A percentile compares a stretch with the other conserved stretches of the same genome.
phyloP scores from a whole-genome alignment of 352 stramenopile genomes.

The Pythium monospermum region DNA sequence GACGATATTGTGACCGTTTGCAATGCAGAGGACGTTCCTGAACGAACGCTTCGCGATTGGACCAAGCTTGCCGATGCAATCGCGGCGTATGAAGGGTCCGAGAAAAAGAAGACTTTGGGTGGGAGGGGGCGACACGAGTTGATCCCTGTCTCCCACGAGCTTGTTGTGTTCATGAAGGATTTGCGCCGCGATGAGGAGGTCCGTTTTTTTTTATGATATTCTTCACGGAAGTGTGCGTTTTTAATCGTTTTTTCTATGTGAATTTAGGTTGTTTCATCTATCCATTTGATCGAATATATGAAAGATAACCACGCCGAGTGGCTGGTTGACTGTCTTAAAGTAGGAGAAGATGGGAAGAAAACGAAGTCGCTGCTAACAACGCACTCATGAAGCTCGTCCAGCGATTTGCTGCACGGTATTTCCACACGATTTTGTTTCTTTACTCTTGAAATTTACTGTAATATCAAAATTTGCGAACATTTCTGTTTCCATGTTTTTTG shows the following conservation, averaged over 20 bases:
- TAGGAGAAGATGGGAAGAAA: neutral
- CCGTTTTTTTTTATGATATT: neutral
- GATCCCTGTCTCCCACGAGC: neutral
- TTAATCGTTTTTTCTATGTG: neutral
- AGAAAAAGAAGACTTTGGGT: neutral
- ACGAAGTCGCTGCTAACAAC: neutral
- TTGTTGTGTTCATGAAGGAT: constrained; percentile 8
- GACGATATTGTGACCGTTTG: neutral
- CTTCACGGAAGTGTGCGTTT: neutral
- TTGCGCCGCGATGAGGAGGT: neutral
- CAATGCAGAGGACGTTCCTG: neutral
- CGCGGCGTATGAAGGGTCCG: neutral
- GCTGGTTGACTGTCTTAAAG: constrained; percentile 6
- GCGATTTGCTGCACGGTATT: constrained; percentile 1
- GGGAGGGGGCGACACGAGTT: neutral
- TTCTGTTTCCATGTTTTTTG: neutral
- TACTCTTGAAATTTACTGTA: neutral
- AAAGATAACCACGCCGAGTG: neutral
- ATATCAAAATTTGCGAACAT: neutral
- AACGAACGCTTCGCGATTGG: neutral
- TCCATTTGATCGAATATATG: constrained; percentile 6
- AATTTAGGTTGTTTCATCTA: neutral
- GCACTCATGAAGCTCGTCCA: neutral
- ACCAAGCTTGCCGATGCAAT: neutral
- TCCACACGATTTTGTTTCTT: no score